These are phyloP conservation scores for Boletus reticuloceps DNA, from an alignment of 768 basidiomycete genomes.

Conservation along the genomic window DNA sequence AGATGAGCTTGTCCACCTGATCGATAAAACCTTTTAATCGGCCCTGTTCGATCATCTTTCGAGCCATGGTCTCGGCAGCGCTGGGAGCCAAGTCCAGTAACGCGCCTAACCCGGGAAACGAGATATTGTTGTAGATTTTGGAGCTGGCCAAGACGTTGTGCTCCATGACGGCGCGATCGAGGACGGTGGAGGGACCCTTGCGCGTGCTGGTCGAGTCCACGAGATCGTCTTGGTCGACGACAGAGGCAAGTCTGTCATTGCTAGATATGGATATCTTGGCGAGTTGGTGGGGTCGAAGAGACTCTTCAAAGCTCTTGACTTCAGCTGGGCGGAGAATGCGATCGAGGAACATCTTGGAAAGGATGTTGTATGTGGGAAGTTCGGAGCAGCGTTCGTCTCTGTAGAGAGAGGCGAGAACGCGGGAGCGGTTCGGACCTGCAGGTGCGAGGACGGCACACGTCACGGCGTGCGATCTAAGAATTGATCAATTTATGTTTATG, in stretches of 20 bases:
- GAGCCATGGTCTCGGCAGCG: conserved; percentile 95
- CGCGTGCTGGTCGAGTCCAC: conserved; percentile 65
- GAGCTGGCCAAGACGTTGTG: conserved; percentile 97
- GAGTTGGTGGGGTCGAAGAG: conserved; percentile 88
- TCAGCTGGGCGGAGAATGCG: conserved; percentile 91
- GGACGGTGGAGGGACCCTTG: conserved; percentile 90
- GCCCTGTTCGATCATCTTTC: conserved; percentile 98
- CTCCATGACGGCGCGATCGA: conserved; percentile 98
- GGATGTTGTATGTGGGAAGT: conserved; percentile 82
- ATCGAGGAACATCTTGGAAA: conserved; percentile 98
- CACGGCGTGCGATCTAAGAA: conserved; percentile 76
- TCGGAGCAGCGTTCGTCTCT: conserved; percentile 87
- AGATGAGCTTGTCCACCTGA: conserved; percentile 92
- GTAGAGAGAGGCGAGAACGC: conserved; percentile 88
- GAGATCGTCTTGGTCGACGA: conserved; percentile 54
- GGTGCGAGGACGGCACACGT: conserved; percentile 97
- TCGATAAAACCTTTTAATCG: conserved; percentile 92
- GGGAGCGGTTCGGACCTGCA: conserved; percentile 93
- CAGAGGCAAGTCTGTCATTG: conserved; percentile 75
- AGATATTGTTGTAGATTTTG: conserved; percentile 97
- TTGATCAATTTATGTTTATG: conserved; percentile 3
- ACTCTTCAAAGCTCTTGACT: conserved; percentile 84
- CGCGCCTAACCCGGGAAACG: conserved; percentile 89
- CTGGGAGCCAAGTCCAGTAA: conserved; percentile 86
- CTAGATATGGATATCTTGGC: conserved; percentile 86